A percentile compares a stretch with the other conserved stretches of the same genome.
phyloP scores from a whole-genome alignment of 2,329 filamentous ascomycete genomes.

The Arthrobotrys sphaeroides region DNA sequence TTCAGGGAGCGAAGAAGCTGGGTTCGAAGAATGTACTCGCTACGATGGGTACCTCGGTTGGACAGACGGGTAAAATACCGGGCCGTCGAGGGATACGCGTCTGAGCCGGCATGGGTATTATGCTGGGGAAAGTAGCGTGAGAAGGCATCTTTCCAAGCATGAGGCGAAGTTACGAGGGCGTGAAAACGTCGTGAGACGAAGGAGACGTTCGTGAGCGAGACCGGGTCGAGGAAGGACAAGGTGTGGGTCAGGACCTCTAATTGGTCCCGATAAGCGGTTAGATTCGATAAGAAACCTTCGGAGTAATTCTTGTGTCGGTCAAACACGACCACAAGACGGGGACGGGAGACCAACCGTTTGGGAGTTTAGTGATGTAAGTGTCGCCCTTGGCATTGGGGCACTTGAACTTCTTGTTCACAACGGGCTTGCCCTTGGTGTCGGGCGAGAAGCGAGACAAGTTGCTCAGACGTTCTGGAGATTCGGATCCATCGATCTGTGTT shows the following conservation, averaged over 20 bases:
- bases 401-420: conserved; percentile 30
- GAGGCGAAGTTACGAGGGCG: conserved; percentile 83
- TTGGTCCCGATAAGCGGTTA: not conserved
- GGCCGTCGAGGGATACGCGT: conserved; percentile 55
- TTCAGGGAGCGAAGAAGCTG: conserved; percentile 81
- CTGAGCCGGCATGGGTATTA: conserved; percentile 42
- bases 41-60: conserved; percentile 88
- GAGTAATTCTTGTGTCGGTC: not conserved
- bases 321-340: too few species aligned
- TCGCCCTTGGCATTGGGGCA: conserved; percentile 38
- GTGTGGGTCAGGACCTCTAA: conserved; percentile 91
- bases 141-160: conserved; percentile 94
- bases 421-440: conserved; percentile 28
- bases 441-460: conserved; percentile 16
- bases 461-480: conserved; percentile 25
- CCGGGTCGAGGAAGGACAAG: conserved; percentile 85
- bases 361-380: conserved; percentile 39
- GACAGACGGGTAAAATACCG: conserved; percentile 85
- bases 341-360: conserved; percentile 27
- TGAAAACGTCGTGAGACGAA: conserved; percentile 90
- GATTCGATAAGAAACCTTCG: not conserved
- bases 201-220: conserved; percentile 81
- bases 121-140: conserved; percentile 79
- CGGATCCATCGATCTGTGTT: conserved; percentile 2
- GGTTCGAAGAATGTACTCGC: conserved; percentile 90